Conservation (phyloP, 2,329 filamentous ascomycete genomes). For the Colletotrichum sp. region DNA sequence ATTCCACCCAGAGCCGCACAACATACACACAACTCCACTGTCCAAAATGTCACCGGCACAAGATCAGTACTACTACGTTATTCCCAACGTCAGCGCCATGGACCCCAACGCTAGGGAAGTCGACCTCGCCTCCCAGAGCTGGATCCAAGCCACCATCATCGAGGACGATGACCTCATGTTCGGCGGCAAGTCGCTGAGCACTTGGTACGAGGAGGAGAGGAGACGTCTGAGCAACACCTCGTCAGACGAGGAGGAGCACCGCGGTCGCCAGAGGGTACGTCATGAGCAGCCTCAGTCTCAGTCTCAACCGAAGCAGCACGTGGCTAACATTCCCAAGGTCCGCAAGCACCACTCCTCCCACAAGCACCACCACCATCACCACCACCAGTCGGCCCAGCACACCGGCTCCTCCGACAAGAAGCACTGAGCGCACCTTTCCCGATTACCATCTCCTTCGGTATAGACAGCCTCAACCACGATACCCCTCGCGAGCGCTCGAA, state of each 20-base stretch:
- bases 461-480: conserved; percentile 15
- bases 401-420: conserved; percentile 14
- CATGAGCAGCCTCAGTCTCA: background rate
- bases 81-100: conserved; percentile 36
- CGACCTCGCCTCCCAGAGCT: conserved; percentile 40
- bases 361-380: conserved; percentile 14
- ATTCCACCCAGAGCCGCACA: background rate
- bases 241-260: conserved; percentile 42
- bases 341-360: conserved; percentile 21
- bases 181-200: conserved; percentile 62
- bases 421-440: conserved; percentile 4
- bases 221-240: conserved; percentile 44
- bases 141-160: conserved; percentile 62
- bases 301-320: background rate
- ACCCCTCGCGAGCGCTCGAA: conserved; percentile 18
- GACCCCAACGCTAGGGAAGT: conserved; percentile 37
- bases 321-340: conserved; percentile 14
- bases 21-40: background rate
- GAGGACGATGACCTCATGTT: conserved; percentile 67
- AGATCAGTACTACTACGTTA: conserved; percentile 28
- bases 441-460: background rate
- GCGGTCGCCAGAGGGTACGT: conserved; percentile 43
- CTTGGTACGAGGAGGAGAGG: conserved; percentile 66
- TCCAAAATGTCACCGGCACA: conserved; percentile 15
- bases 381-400: conserved; percentile 16